These are phyloP conservation scores for Xylariaceae sp. DNA, from an alignment of 2,329 filamentous ascomycete species.

Conservation along the genomic window DNA sequence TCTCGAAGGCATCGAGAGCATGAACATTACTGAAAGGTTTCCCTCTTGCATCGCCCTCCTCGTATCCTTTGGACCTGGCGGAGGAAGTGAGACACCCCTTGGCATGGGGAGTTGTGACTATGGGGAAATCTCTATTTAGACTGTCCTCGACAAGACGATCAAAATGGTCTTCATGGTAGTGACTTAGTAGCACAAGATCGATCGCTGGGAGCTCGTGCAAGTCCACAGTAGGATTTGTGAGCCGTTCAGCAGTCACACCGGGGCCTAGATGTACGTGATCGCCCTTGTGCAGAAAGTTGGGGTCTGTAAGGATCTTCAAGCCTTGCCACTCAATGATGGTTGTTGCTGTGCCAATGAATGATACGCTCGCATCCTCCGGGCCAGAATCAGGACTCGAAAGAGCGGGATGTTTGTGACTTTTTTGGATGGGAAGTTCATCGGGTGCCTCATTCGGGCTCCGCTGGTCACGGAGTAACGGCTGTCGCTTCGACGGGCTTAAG, in stretches of 20 bases:
- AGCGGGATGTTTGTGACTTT: conserved; percentile 25
- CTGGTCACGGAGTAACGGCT: conserved; percentile 29
- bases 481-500: conserved; percentile 24
- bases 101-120: conserved; percentile 61
- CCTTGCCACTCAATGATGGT: conserved; percentile 52
- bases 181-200: conserved; percentile 57
- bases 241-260: conserved; percentile 51
- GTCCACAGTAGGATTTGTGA: conserved; percentile 57
- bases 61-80: conserved; percentile 17
- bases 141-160: conserved; percentile 37
- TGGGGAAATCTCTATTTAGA: conserved; percentile 49
- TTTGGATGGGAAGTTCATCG: conserved; percentile 19
- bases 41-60: conserved; percentile 17
- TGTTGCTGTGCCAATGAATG: conserved; percentile 55
- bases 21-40: conserved; percentile 53
- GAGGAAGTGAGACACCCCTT: conserved; percentile 44
- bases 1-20: conserved; percentile 54
- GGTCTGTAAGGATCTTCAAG: conserved; percentile 53
- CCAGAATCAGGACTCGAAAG: not conserved
- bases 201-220: conserved; percentile 56
- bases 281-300: conserved; percentile 63
- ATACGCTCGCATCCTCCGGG: conserved; percentile 41
- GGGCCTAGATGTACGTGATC: conserved; percentile 65
- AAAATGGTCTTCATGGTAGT: conserved; percentile 57
- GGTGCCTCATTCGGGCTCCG: conserved; percentile 15